These are phyloP conservation scores for Dactylonectria macrodidyma DNA, from an alignment of 2,329 filamentous ascomycete species.

Conservation along the genomic window DNA sequence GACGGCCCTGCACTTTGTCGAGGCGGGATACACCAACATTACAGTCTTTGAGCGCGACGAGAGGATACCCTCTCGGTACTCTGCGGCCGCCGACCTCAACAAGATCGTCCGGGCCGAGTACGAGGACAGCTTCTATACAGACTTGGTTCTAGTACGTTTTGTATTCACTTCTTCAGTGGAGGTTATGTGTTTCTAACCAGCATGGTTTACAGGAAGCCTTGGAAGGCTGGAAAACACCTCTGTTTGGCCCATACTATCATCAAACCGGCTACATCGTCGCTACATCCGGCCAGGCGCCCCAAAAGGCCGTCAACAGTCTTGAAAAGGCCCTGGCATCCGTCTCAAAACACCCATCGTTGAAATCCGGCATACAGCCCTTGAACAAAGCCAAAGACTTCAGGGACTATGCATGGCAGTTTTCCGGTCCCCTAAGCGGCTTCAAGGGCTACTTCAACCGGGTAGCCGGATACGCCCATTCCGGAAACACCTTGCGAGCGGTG, in stretches of 20 bases:
- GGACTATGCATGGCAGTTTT: conserved; percentile 23
- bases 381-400: conserved; percentile 16
- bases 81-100: conserved; percentile 29
- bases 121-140: conserved; percentile 27
- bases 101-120: conserved; percentile 35
- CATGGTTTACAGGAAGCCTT: conserved; percentile 16
- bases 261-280: conserved; percentile 30
- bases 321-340: not conserved
- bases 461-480: conserved; percentile 16
- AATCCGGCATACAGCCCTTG: not conserved
- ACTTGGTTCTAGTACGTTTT: conserved; percentile 21
- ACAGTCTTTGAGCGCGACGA: conserved; percentile 27
- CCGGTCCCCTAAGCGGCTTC: conserved; percentile 18
- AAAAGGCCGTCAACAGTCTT: conserved; percentile 10
- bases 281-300: conserved; percentile 24
- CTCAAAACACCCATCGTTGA: not conserved
- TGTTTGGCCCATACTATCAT: conserved; percentile 31
- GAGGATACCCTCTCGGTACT: conserved; percentile 27
- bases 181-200: not conserved
- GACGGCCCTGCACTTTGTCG: conserved; percentile 22
- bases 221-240: conserved; percentile 28
- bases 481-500: conserved; percentile 14
- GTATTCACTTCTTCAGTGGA: not conserved
- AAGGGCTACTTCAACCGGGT: conserved; percentile 25
- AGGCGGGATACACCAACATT: conserved; percentile 27